Evolutionary conservation across 2,329 filamentous ascomycete species (phyloP).

Genomic region (Hypoxylon sp.): DNA sequence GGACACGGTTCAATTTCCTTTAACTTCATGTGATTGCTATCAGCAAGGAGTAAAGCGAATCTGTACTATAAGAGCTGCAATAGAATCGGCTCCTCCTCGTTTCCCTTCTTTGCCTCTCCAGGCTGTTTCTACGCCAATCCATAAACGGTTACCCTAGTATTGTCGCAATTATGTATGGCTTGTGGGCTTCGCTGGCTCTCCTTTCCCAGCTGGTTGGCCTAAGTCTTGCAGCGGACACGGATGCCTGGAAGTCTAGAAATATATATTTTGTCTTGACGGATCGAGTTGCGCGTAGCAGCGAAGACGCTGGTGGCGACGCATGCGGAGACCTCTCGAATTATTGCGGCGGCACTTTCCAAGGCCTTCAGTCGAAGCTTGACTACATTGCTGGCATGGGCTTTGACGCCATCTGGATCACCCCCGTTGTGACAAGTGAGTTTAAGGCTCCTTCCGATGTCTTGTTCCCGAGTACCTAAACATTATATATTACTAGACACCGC

Average conservation of each 20-base stretch:
- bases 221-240: conserved; percentile 55
- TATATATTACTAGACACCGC: conserved; percentile 52
- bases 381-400: conserved; percentile 75
- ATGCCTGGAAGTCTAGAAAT: conserved; percentile 67
- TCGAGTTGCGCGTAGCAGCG: conserved; percentile 65
- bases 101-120: not conserved
- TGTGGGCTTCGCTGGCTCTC: conserved; percentile 28
- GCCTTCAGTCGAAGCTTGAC: conserved; percentile 71
- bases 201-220: conserved; percentile 39
- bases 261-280: conserved; percentile 74
- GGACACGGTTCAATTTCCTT: conserved; percentile 8
- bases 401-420: conserved; percentile 72
- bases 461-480: not conserved
- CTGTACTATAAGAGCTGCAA: conserved; percentile 2
- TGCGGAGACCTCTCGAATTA: conserved; percentile 62
- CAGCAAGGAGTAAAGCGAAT: not conserved
- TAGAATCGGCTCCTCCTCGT: not conserved
- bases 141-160: not conserved
- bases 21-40: conserved; percentile 18
- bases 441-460: not conserved
- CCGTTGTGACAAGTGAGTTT: conserved; percentile 64
- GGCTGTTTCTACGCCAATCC: not conserved
- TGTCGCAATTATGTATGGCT: conserved; percentile 36
- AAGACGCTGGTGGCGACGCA: conserved; percentile 62
- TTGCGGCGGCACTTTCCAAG: conserved; percentile 74